Evolutionary conservation across 495 filamentous ascomycete species (phyloP).

Genomic region (Hypoxylon crocopeplum): DNA sequence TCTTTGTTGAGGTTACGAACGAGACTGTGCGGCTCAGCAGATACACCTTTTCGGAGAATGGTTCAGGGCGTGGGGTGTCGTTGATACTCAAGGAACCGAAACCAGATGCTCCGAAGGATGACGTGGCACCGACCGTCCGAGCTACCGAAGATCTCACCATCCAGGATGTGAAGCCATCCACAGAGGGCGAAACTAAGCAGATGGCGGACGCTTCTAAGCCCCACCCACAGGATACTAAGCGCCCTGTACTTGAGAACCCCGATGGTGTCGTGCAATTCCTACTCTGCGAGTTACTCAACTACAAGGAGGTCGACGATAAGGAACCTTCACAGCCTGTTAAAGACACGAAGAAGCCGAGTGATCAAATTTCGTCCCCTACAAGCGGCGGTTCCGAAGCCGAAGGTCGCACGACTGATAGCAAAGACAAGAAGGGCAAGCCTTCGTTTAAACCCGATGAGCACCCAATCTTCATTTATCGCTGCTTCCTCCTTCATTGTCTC

Average conservation of each 20-base stretch:
- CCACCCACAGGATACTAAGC: conserved; percentile 68
- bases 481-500: conserved; percentile 92
- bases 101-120: conserved; percentile 44
- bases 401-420: conserved; percentile 44
- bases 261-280: conserved; percentile 97
- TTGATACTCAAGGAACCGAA: conserved; percentile 47
- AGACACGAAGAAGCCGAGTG: conserved; percentile 54
- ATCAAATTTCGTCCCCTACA: conserved; percentile 43
- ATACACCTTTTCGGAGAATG: conserved; percentile 51
- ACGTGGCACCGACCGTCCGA: conserved; percentile 53
- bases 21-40: conserved; percentile 79
- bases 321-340: conserved; percentile 58
- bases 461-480: conserved; percentile 94
- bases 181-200: conserved; percentile 59
- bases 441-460: conserved; percentile 91
- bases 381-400: conserved; percentile 33
- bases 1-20: conserved; percentile 91
- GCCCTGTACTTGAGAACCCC: conserved; percentile 87
- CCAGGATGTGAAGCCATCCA: conserved; percentile 60
- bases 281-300: conserved; percentile 90
- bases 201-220: conserved; percentile 66
- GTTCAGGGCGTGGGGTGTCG: conserved; percentile 58
- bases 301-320: conserved; percentile 88
- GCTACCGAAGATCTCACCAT: conserved; percentile 62
- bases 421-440: conserved; percentile 76